phyloP scores from a whole-genome alignment of 2,329 filamentous ascomycete genomes.

The Colletotrichum lentis region DNA sequence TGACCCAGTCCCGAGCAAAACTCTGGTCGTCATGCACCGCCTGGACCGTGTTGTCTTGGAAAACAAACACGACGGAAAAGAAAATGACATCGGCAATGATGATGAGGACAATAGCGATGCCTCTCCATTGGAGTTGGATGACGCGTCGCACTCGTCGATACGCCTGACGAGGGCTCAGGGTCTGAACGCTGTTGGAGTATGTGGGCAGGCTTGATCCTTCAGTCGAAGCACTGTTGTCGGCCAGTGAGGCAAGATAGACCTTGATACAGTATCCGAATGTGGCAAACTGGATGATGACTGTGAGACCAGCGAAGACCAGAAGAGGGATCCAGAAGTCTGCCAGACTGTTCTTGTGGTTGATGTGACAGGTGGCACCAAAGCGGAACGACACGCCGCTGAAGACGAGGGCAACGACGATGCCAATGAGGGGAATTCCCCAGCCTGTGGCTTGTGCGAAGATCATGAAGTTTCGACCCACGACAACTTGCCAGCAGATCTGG shows the following conservation, averaged over 20 bases:
- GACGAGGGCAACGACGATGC: conserved; percentile 78
- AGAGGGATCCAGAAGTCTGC: conserved; percentile 91
- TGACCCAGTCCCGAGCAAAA: conserved; percentile 71
- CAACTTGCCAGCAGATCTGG: conserved; percentile 96
- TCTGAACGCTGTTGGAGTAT: conserved; percentile 77
- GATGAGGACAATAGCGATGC: conserved; percentile 86
- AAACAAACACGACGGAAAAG: conserved; percentile 90
- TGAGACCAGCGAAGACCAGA: conserved; percentile 77
- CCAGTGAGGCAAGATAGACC: conserved; percentile 86
- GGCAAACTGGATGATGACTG: conserved; percentile 80
- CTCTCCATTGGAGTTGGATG: conserved; percentile 91
- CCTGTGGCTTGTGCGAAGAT: conserved; percentile 80
- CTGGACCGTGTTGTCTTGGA: conserved; percentile 77
- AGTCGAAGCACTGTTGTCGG: conserved; percentile 75
- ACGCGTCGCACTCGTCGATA: conserved; percentile 88
- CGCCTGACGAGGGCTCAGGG: conserved; percentile 83
- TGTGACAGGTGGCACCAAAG: conserved; percentile 90
- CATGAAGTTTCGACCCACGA: conserved; percentile 90
- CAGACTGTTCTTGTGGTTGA: conserved; percentile 87
- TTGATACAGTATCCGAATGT: conserved; percentile 95
- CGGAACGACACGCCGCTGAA: conserved; percentile 94
- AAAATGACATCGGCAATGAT: conserved; percentile 93
- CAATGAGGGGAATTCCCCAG: conserved; percentile 83
- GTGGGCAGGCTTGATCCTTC: conserved; percentile 77
- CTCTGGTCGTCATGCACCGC: conserved; percentile 62